phyloP scores from a whole-genome alignment of 78 protist species.

The Polysphondylium violaceum region DNA sequence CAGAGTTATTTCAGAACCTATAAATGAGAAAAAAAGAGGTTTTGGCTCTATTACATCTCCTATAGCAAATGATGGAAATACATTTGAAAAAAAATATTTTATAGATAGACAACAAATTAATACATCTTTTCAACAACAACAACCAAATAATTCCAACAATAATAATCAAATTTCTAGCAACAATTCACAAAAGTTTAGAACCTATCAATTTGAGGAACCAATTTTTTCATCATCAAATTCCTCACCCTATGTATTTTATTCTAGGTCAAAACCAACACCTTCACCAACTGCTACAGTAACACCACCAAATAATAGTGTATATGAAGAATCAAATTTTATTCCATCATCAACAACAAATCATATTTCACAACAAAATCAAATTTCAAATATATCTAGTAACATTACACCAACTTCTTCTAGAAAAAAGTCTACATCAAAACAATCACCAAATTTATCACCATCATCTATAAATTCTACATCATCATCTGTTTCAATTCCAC shows the following conservation, averaged over 20 bases:
- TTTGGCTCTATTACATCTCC: neutral
- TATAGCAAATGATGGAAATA: neutral
- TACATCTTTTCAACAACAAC: neutral
- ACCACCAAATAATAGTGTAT: conserved; percentile 13
- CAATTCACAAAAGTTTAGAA: too few relatives aligned
- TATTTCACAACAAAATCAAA: neutral
- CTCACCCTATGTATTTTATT: conserved; percentile 18
- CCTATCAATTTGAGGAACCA: conserved; percentile 1
- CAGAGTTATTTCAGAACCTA: neutral
- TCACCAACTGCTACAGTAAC: neutral
- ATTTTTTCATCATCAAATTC: conserved; percentile 27
- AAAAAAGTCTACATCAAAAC: conserved; percentile 8
- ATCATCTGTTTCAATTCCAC: neutral
- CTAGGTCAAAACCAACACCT: neutral
- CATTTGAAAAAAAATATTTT: conserved; percentile 18
- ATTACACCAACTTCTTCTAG: neutral
- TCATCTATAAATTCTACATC: neutral
- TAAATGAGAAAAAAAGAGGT: conserved; percentile 18
- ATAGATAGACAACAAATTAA: too few relatives aligned
- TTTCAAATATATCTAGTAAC: neutral
- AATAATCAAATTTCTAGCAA: conserved; percentile 6
- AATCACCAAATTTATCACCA: neutral
- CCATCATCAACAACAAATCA: neutral
- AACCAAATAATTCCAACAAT: conserved; percentile 19
- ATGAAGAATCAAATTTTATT: neutral